Conservation (phyloP, 176 grass and related monocot species). For the Olyra latifolia region DNA sequence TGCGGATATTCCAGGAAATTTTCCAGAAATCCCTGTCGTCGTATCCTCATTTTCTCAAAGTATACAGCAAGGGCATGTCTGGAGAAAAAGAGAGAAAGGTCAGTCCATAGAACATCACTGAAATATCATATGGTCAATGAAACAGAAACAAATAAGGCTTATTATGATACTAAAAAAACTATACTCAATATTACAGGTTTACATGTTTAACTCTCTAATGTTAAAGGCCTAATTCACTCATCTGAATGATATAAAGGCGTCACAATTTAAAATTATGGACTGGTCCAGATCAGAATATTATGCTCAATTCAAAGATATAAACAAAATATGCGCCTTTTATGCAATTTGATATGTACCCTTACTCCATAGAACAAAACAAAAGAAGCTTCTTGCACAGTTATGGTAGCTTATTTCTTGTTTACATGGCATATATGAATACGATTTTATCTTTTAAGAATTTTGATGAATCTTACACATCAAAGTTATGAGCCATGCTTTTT, state of each 20-base stretch:
- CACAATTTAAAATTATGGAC: neutral
- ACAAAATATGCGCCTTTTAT: neutral
- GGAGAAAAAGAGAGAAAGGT: conserved; percentile 30
- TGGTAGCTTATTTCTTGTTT: neutral
- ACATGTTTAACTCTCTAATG: neutral
- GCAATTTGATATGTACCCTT: neutral
- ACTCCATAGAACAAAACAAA: neutral
- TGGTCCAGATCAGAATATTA: neutral
- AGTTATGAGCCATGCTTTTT: neutral
- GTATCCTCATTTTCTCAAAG: conserved; percentile 31
- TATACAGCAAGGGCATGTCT: conserved; percentile 57
- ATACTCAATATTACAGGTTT: neutral
- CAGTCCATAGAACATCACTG: neutral
- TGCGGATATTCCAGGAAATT: conserved; percentile 17
- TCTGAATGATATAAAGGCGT: neutral
- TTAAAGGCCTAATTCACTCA: neutral
- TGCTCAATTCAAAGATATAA: neutral
- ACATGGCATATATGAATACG: neutral
- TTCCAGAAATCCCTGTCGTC: neutral
- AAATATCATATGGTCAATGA: neutral
- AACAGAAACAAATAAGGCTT: neutral
- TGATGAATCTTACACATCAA: neutral
- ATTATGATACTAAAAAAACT: neutral
- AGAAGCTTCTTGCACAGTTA: neutral
- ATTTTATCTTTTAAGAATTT: conserved; percentile 5